These are phyloP conservation scores for Ophiobolus disseminans DNA, from an alignment of 2,329 filamentous ascomycete genomes.

Conservation along the genomic window DNA sequence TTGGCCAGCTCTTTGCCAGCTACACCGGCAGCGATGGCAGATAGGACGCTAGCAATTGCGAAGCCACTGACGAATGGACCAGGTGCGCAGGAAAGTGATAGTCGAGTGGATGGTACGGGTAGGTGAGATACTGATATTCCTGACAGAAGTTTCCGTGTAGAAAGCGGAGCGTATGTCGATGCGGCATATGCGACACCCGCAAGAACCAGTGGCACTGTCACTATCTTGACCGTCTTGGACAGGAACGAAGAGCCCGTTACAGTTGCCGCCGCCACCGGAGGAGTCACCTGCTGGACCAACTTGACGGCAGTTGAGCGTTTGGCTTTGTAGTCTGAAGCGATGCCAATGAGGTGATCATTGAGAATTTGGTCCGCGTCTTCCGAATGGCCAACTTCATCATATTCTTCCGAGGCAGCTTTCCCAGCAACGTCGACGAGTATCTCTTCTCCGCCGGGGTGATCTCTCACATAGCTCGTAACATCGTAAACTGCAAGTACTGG, in stretches of 20 bases:
- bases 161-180: conserved; percentile 14
- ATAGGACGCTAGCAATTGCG: conserved; percentile 25
- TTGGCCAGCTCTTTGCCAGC: conserved; percentile 45
- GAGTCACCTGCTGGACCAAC: conserved; percentile 45
- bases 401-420: conserved; percentile 52
- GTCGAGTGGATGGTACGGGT: not conserved
- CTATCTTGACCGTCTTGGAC: conserved; percentile 11
- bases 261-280: not conserved
- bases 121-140: conserved; percentile 7
- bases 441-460: conserved; percentile 61
- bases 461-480: conserved; percentile 63
- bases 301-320: conserved; percentile 42
- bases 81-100: conserved; percentile 8
- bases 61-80: conserved; percentile 21
- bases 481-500: conserved; percentile 58
- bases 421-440: conserved; percentile 52
- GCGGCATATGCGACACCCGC: conserved; percentile 19
- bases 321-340: conserved; percentile 17
- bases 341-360: conserved; percentile 42
- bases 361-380: conserved; percentile 55
- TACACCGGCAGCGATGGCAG: conserved; percentile 19
- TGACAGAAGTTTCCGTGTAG: conserved; percentile 11
- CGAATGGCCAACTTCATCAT: conserved; percentile 56
- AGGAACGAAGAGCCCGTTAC: conserved; percentile 8
- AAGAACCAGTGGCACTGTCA: conserved; percentile 14